These are phyloP conservation scores for Barnettozyma siamensis DNA, from an alignment of 805 yeast species.

Conservation along the genomic window DNA sequence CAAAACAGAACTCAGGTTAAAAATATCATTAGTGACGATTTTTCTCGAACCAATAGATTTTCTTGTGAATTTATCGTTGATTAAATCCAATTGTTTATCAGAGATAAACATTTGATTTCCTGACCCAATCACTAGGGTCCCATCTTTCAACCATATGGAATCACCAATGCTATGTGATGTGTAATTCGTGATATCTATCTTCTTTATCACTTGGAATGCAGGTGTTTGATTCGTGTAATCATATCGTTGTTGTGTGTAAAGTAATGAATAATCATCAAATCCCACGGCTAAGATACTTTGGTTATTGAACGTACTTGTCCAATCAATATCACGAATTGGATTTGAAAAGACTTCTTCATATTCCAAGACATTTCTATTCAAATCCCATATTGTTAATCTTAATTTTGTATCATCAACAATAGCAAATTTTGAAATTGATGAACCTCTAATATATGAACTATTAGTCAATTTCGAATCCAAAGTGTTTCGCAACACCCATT, in stretches of 20 bases:
- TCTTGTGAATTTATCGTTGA: slow-evolving; percentile 42
- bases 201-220: slow-evolving; percentile 69
- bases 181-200: slow-evolving; percentile 60
- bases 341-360: slow-evolving; percentile 40
- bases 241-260: slow-evolving; percentile 78
- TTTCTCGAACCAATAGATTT: slow-evolving; percentile 54
- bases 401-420: slow-evolving; percentile 51
- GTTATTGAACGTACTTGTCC: slow-evolving; percentile 67
- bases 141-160: slow-evolving; percentile 78
- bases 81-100: slow-evolving; percentile 57
- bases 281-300: slow-evolving; percentile 81
- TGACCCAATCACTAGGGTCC: slow-evolving; percentile 73
- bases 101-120: slow-evolving; percentile 87
- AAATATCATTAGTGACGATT: slow-evolving; percentile 48
- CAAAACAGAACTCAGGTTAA: slow-evolving; percentile 66
- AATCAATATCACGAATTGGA: slow-evolving; percentile 67
- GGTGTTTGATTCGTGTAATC: slow-evolving; percentile 83
- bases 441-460: slow-evolving; percentile 58
- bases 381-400: slow-evolving; percentile 73
- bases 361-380: slow-evolving; percentile 60
- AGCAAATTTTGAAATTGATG: slow-evolving; percentile 72
- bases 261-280: slow-evolving; percentile 51
- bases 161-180: slow-evolving; percentile 86
- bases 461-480: slow-evolving; percentile 51
- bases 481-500: slow-evolving; percentile 48